These are phyloP conservation scores for Aspergillus pseudotamarii DNA, from an alignment of 2,329 filamentous ascomycete genomes.

Conservation along the genomic window DNA sequence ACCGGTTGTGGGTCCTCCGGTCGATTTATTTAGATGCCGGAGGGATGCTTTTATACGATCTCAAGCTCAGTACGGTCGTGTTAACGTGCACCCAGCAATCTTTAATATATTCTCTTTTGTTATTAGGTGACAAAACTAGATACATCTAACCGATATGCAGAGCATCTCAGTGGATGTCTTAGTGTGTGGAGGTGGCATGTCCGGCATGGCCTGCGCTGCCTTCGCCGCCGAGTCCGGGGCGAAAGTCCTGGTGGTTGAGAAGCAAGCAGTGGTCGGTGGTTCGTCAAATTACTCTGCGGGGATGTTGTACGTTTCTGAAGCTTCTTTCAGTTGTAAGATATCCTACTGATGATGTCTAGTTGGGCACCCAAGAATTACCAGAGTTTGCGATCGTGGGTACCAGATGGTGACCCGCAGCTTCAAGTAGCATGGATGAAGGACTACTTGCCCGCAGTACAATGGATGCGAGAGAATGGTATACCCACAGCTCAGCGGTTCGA, in stretches of 20 bases:
- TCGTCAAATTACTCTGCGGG: slow-evolving; percentile 31
- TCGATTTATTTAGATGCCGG: slow-evolving; percentile 14
- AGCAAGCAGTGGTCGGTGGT: slow-evolving; percentile 26
- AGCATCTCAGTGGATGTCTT: slow-evolving; percentile 26
- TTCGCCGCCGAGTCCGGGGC: slow-evolving; percentile 29
- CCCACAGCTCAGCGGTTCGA: slow-evolving; percentile 28
- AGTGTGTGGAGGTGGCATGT: slow-evolving; percentile 34
- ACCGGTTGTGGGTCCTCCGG: slow-evolving; percentile 5
- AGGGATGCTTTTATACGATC: background rate
- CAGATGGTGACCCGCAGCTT: slow-evolving; percentile 25
- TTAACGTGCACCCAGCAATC: background rate
- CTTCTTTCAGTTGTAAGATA: rapidly evolving
- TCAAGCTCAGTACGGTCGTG: background rate
- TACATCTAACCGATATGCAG: slow-evolving; percentile 17
- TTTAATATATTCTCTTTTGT: background rate
- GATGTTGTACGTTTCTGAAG: slow-evolving; percentile 26
- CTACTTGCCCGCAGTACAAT: slow-evolving; percentile 31
- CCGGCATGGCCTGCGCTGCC: slow-evolving; percentile 31
- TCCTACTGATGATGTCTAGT: slow-evolving; percentile 14
- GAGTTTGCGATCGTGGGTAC: slow-evolving; percentile 28
- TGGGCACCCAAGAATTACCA: slow-evolving; percentile 29
- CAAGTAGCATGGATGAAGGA: slow-evolving; percentile 30
- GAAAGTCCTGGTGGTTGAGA: slow-evolving; percentile 28
- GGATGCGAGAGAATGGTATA: slow-evolving; percentile 31
- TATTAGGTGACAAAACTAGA: background rate